These are phyloP conservation scores for Colletotrichum kahawae DNA, from an alignment of 2,329 filamentous ascomycete genomes.

Conservation along the genomic window DNA sequence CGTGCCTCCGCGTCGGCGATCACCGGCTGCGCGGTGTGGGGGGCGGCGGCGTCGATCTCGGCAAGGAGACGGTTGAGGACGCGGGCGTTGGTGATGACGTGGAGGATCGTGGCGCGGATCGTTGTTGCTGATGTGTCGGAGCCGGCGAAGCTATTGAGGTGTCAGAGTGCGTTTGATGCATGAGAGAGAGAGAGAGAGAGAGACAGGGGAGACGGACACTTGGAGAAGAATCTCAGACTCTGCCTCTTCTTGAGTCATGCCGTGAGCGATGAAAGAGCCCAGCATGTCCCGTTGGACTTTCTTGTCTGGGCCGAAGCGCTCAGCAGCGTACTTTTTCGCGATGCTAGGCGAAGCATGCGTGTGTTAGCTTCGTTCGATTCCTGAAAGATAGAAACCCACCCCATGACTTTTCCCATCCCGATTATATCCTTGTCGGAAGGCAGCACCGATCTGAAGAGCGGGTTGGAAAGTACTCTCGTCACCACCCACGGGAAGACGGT, in stretches of 20 bases:
- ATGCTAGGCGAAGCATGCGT: slow-evolving; percentile 36
- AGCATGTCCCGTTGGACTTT: slow-evolving; percentile 58
- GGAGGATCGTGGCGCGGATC: slow-evolving; percentile 57
- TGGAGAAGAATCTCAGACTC: slow-evolving; percentile 49
- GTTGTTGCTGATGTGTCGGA: slow-evolving; percentile 63
- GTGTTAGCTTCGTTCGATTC: slow-evolving; percentile 33
- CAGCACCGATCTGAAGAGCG: slow-evolving; percentile 42
- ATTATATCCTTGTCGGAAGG: slow-evolving; percentile 42
- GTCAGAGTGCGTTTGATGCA: background rate
- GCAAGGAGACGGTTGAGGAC: slow-evolving; percentile 48
- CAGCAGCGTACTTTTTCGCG: slow-evolving; percentile 47
- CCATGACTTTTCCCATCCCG: slow-evolving; percentile 46
- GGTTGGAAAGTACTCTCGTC: slow-evolving; percentile 42
- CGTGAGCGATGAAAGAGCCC: slow-evolving; percentile 43
- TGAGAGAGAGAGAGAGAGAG: background rate
- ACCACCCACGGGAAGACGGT: slow-evolving; percentile 43
- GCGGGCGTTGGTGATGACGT: slow-evolving; percentile 54
- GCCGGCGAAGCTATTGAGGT: slow-evolving; percentile 50
- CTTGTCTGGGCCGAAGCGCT: slow-evolving; percentile 47
- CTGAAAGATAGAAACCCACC: slow-evolving; percentile 39
- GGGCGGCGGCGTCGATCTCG: slow-evolving; percentile 40
- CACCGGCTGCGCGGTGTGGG: slow-evolving; percentile 27
- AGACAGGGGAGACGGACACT: slow-evolving; percentile 27
- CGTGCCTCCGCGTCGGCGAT: slow-evolving; percentile 39
- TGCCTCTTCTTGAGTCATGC: slow-evolving; percentile 39